Percentiles rank a stretch among this genome's conserved stretches.
These are phyloP conservation scores for Pugionium dolabratum DNA, from an alignment of 345 rosid genomes.

Conservation along the genomic window DNA sequence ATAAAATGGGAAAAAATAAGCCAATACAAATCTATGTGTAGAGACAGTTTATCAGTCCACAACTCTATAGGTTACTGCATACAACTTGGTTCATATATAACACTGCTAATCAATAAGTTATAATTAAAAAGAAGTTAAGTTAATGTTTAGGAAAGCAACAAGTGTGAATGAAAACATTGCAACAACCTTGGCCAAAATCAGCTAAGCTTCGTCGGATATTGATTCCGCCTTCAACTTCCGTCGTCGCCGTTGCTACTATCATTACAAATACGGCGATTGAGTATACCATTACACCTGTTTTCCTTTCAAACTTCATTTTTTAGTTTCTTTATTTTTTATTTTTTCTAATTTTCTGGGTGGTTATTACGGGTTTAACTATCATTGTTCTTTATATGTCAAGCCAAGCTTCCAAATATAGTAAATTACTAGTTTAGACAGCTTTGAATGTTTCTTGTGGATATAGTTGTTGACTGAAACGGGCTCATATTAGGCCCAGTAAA, in stretches of 20 bases:
- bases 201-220: constrained; percentile 33
- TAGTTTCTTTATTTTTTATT: not conserved
- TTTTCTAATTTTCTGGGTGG: not conserved
- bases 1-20: not conserved
- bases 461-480: no score
- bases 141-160: constrained; percentile 38
- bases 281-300: not conserved
- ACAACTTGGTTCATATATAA: not conserved
- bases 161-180: constrained; percentile 31
- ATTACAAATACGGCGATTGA: not conserved
- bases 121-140: not conserved
- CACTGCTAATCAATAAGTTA: constrained; percentile 6
- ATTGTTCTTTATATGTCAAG: constrained; percentile 24
- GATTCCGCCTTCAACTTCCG: constrained; percentile 4
- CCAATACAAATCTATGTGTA: not conserved
- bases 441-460: constrained; percentile 20
- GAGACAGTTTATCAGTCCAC: not conserved
- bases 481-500: no score
- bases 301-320: constrained; percentile 26
- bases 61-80: constrained; percentile 3
- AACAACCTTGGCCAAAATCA: constrained; percentile 34
- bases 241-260: constrained; percentile 6
- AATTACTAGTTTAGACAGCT: constrained; percentile 17
- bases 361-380: constrained; percentile 4
- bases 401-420: constrained; percentile 26